Evolutionary conservation across 2,329 filamentous ascomycete species (phyloP).

Genomic region (Chaetomiaceae sp.): DNA sequence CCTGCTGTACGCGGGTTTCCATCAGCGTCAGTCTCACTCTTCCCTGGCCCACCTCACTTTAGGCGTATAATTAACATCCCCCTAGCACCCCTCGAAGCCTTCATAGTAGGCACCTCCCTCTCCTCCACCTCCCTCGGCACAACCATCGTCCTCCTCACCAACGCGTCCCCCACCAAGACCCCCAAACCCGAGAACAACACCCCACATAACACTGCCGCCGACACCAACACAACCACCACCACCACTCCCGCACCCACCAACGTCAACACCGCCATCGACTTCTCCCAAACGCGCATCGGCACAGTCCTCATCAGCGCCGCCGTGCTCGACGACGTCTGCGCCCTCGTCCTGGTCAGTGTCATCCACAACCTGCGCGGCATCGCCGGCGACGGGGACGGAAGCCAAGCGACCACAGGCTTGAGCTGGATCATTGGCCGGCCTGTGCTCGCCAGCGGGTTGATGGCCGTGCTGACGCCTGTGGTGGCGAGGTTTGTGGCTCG

Average conservation of each 20-base stretch:
- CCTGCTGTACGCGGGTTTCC: slow-evolving; percentile 39
- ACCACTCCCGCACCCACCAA: slow-evolving; percentile 27
- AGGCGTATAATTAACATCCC: neutral
- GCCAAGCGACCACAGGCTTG: slow-evolving; percentile 14
- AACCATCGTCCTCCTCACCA: slow-evolving; percentile 50
- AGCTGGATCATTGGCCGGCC: slow-evolving; percentile 28
- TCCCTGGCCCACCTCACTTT: slow-evolving; percentile 38
- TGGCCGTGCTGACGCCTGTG: slow-evolving; percentile 22
- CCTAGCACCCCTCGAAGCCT: slow-evolving; percentile 47
- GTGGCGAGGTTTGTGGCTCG: slow-evolving; percentile 11
- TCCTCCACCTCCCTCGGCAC: slow-evolving; percentile 73
- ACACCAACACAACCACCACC: slow-evolving; percentile 26
- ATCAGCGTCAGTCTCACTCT: slow-evolving; percentile 32
- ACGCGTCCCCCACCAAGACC: slow-evolving; percentile 29
- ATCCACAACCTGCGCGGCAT: slow-evolving; percentile 57
- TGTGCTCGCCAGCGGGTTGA: slow-evolving; percentile 20
- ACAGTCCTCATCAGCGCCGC: slow-evolving; percentile 64
- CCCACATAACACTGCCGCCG: slow-evolving; percentile 19
- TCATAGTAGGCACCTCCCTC: slow-evolving; percentile 67
- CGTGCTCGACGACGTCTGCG: slow-evolving; percentile 78
- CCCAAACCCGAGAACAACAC: neutral
- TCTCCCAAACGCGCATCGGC: slow-evolving; percentile 45
- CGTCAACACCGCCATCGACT: slow-evolving; percentile 24
- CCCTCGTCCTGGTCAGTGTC: slow-evolving; percentile 71
- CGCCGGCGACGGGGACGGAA: slow-evolving; percentile 5